Percentiles rank a stretch among this genome's conserved stretches.
These are phyloP conservation scores for Marasmius sp. DNA, from an alignment of 1,284 basidiomycete species.

Conservation along the genomic window DNA sequence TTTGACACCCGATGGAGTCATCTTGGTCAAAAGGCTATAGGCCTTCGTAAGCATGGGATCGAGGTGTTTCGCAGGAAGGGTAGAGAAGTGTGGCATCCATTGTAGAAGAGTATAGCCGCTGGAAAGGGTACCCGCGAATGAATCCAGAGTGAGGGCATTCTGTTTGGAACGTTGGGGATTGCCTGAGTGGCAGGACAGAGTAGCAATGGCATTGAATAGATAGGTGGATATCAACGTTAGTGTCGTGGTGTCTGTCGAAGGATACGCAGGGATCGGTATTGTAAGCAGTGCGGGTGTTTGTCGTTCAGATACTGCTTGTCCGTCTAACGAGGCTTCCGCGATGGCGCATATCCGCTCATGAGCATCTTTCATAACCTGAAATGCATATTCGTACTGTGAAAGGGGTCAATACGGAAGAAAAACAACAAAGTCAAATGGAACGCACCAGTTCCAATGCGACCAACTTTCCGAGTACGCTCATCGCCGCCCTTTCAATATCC, in stretches of 20 bases:
- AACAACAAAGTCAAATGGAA: slow-evolving; percentile 10
- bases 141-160: slow-evolving; percentile 16
- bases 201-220: slow-evolving; percentile 49
- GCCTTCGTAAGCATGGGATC: slow-evolving; percentile 58
- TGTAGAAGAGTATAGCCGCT: slow-evolving; percentile 40
- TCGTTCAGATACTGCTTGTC: slow-evolving; percentile 1
- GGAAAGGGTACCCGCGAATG: slow-evolving; percentile 36
- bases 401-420: neutral
- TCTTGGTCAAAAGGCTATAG: slow-evolving; percentile 53
- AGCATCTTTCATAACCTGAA: slow-evolving; percentile 45
- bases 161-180: slow-evolving; percentile 20
- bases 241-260: slow-evolving; percentile 36
- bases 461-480: slow-evolving; percentile 63
- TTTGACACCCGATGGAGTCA: slow-evolving; percentile 28
- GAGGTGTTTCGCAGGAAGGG: slow-evolving; percentile 49
- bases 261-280: slow-evolving; percentile 39
- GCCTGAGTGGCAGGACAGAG: slow-evolving; percentile 30
- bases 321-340: neutral
- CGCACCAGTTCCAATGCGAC: slow-evolving; percentile 65
- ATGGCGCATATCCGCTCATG: slow-evolving; percentile 41
- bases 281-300: slow-evolving; percentile 38
- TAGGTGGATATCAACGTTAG: slow-evolving; percentile 59
- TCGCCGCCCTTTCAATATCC: slow-evolving; percentile 72
- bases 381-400: slow-evolving; percentile 50
- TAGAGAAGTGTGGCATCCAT: slow-evolving; percentile 48